These are phyloP conservation scores for Botryobasidium botryosum DNA, from an alignment of 768 basidiomycete genomes.

Conservation along the genomic window DNA sequence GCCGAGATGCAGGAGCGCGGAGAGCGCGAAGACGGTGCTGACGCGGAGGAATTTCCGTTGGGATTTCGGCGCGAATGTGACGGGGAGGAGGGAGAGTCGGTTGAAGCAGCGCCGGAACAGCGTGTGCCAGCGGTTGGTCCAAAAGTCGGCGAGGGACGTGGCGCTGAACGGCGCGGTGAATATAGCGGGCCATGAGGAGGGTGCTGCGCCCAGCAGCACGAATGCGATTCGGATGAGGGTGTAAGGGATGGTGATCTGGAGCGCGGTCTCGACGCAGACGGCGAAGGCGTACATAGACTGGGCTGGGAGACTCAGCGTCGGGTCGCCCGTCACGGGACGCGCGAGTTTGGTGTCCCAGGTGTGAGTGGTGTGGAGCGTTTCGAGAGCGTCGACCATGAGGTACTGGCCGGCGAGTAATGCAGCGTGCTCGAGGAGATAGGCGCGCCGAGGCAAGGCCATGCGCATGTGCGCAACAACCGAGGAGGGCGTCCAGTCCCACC, in stretches of 20 bases:
- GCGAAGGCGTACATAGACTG: no score
- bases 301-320: no score
- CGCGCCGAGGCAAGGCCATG: no score
- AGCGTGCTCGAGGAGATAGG: no score
- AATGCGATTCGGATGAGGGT: conserved; percentile 4
- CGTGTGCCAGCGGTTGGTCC: conserved; percentile 11
- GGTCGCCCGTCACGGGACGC: no score
- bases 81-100: conserved; percentile 3
- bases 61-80: background rate
- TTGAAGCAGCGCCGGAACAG: conserved; percentile 9
- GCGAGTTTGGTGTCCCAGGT: no score
- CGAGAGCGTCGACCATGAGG: no score
- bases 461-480: background rate
- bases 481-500: background rate
- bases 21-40: background rate
- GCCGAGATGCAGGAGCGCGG: conserved; percentile 1
- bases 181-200: conserved; percentile 9
- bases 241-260: conserved; percentile 2
- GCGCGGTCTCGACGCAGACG: no score
- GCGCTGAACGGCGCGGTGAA: conserved; percentile 9
- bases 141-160: conserved; percentile 9
- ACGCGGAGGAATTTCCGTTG: background rate
- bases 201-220: background rate
- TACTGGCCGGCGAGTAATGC: no score
- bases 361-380: no score